Percentiles rank a stretch among this genome's conserved stretches.
Evolutionary conservation across 176 grass and related monocot genomes (phyloP).

Genomic region (Eleusine coracana): DNA sequence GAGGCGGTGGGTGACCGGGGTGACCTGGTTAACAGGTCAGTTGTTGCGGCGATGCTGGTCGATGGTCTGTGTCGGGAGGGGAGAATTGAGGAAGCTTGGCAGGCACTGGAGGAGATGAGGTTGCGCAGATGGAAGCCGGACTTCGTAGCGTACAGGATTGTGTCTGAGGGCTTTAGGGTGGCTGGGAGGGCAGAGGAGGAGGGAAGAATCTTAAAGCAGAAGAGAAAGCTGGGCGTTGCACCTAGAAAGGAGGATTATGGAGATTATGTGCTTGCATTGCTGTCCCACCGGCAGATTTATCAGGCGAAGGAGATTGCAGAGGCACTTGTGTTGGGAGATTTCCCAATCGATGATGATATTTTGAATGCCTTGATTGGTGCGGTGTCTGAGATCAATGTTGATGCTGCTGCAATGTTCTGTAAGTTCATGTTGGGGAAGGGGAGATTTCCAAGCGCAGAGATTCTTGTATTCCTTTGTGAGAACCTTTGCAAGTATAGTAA

Average conservation of each 20-base stretch:
- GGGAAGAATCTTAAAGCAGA: slow-evolving; percentile 77
- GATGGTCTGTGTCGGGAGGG: slow-evolving; percentile 57
- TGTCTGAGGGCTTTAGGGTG: slow-evolving; percentile 64
- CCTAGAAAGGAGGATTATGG: slow-evolving; percentile 71
- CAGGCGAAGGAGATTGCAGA: slow-evolving; percentile 83
- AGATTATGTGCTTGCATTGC: slow-evolving; percentile 56
- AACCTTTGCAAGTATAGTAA: slow-evolving; percentile 76
- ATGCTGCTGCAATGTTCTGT: slow-evolving; percentile 67
- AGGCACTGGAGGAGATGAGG: slow-evolving; percentile 61
- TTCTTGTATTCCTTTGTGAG: slow-evolving; percentile 52
- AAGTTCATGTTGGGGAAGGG: slow-evolving; percentile 72
- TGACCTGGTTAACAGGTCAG: slow-evolving; percentile 47
- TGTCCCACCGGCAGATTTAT: slow-evolving; percentile 54
- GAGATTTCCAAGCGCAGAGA: slow-evolving; percentile 50
- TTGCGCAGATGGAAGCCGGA: slow-evolving; percentile 65
- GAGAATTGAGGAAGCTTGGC: slow-evolving; percentile 77
- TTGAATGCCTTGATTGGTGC: slow-evolving; percentile 65
- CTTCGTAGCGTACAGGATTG: slow-evolving; percentile 83
- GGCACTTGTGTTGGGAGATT: slow-evolving; percentile 72
- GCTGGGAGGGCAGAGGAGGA: slow-evolving; percentile 56
- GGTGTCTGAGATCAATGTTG: slow-evolving; percentile 62
- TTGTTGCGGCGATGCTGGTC: slow-evolving; percentile 56
- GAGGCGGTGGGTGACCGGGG: slow-evolving; percentile 25
- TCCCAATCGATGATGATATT: slow-evolving; percentile 65
- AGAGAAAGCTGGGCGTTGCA: slow-evolving; percentile 80